Evolutionary conservation across 2,329 filamentous ascomycete genomes (phyloP), one percentile per base, ranked within the genome.

Genomic region (Grosmannia huntii): DNA sequence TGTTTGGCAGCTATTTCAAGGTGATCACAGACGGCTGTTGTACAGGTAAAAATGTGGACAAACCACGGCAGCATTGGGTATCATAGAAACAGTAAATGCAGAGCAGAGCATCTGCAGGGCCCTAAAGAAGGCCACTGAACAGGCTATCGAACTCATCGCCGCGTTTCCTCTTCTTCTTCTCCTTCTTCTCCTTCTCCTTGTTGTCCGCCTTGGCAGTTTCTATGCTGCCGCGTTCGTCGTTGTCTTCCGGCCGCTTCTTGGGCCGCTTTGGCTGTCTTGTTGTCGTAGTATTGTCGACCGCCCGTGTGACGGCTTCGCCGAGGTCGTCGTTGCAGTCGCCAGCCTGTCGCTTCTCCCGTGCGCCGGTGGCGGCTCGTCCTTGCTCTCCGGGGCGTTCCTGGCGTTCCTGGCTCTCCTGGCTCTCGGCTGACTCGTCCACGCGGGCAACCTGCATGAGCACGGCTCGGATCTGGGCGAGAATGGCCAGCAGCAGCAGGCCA

Each of bases 81-180:
- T n/a, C n/a, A n/a, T n/a, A 28, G 28, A 28, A 28, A 28, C 28
- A 7, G 28, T 28, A 5, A 1, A n/a, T n/a, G n/a, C n/a, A 28
- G 7, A 28, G 28, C 28, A 28, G 28, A 41, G 16, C 38, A 41
- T 41, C 38, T 16, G 16, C 14, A 19, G 14, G 19, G 38, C 10
- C 9, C 23, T 62, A 79, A 49, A 80, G 64, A 11, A 89, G 69
- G 11, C 79, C 79, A 56, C 76, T 78, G 66, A 94, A 94, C 27
- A 92, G 70, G 66, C 84, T 83, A 61, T 90, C 87, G 58, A 92
- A 87, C 49, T 66, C 85, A 67, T 90, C 53, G 52, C 60, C 60
- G 72, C 76, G 23, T 61, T 57, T 57, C 50, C 57, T 61, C 23
- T 56, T 60, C 46, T 62, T 69, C 61, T 57, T 48, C 52, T n/a